A percentile compares a stretch with the other conserved stretches of the same genome.
phyloP scores from a whole-genome alignment of 2,329 filamentous ascomycete species.

The Ceratocystis huliohia region DNA sequence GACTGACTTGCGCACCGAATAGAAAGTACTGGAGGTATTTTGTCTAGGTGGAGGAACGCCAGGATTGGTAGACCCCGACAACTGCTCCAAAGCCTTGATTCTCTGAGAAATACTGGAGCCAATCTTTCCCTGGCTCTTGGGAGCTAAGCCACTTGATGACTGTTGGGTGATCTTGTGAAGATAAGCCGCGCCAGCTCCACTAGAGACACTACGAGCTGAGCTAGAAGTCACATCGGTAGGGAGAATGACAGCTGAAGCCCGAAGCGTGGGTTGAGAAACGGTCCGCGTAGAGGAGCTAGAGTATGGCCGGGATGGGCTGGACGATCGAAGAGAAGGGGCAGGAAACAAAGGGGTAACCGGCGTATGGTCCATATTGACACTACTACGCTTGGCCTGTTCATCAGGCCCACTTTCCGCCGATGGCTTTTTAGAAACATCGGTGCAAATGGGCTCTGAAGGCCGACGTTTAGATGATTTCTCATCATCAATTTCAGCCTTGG shows the following conservation, averaged over 20 bases:
- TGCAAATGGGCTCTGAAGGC: constrained; percentile 12
- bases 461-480: constrained; percentile 9
- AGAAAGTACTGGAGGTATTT: constrained; percentile 42
- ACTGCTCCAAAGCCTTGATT: constrained; percentile 79
- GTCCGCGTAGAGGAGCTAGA: constrained; percentile 32
- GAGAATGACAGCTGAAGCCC: constrained; percentile 29
- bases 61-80: constrained; percentile 35
- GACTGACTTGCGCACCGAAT: constrained; percentile 41
- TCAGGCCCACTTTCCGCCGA: constrained; percentile 45
- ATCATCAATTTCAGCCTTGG: constrained; percentile 21
- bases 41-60: constrained; percentile 25
- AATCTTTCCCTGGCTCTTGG: constrained; percentile 63
- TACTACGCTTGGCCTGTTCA: constrained; percentile 69
- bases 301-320: constrained; percentile 23
- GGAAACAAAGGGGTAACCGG: constrained; percentile 57
- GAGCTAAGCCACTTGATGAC: constrained; percentile 37
- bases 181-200: constrained; percentile 38
- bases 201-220: constrained; percentile 42
- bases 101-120: constrained; percentile 86
- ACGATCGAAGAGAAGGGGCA: constrained; percentile 20
- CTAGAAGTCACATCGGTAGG: constrained; percentile 36
- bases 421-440: constrained; percentile 38
- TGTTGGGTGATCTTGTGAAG: constrained; percentile 43
- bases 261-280: constrained; percentile 36
- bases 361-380: constrained; percentile 55